Percentiles rank a stretch among this genome's conserved stretches.
Evolutionary conservation across 768 basidiomycete species (phyloP).

Genomic region (Rhodotorula babjevae): DNA sequence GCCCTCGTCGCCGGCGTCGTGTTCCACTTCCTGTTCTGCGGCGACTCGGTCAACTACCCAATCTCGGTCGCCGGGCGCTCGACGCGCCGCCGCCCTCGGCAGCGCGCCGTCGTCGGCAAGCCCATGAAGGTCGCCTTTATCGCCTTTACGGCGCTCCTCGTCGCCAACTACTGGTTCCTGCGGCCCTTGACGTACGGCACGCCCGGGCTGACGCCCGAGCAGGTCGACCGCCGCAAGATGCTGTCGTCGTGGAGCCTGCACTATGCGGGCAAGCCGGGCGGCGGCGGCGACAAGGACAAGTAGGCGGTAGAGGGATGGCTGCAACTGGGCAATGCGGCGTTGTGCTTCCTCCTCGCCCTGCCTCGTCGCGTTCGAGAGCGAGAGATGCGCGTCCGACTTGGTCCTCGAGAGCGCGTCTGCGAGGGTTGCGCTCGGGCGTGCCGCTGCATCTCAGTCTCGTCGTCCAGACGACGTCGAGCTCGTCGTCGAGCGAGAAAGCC

Average conservation of each 20-base stretch:
- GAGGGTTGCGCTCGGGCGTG: no score
- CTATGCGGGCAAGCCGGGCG: neutral
- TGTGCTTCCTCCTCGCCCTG: no score
- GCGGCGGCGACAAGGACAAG: neutral
- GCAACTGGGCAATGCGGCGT: no score
- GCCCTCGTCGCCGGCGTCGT: slow-evolving; percentile 88
- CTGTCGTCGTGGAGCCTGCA: slow-evolving; percentile 81
- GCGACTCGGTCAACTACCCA: slow-evolving; percentile 43
- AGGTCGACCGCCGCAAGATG: slow-evolving; percentile 76
- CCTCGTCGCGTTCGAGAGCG: no score
- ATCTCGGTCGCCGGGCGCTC: slow-evolving; percentile 37
- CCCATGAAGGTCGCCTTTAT: slow-evolving; percentile 56
- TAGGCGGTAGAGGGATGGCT: no score
- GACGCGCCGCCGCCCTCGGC: slow-evolving; percentile 43
- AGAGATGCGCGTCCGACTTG: no score
- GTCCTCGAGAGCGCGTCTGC: no score
- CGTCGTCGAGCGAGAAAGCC: no score
- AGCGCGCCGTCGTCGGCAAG: slow-evolving; percentile 64
- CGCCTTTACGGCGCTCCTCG: slow-evolving; percentile 60
- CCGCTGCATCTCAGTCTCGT: no score
- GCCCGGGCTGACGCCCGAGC: slow-evolving; percentile 80
- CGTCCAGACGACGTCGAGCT: no score
- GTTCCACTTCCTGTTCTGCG: slow-evolving; percentile 54
- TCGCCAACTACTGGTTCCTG: slow-evolving; percentile 56
- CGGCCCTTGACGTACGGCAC: slow-evolving; percentile 91